A percentile compares a stretch with the other conserved stretches of the same genome.
phyloP scores from a whole-genome alignment of 2,329 filamentous ascomycete species.

The Sphaerulina vaccinii region DNA sequence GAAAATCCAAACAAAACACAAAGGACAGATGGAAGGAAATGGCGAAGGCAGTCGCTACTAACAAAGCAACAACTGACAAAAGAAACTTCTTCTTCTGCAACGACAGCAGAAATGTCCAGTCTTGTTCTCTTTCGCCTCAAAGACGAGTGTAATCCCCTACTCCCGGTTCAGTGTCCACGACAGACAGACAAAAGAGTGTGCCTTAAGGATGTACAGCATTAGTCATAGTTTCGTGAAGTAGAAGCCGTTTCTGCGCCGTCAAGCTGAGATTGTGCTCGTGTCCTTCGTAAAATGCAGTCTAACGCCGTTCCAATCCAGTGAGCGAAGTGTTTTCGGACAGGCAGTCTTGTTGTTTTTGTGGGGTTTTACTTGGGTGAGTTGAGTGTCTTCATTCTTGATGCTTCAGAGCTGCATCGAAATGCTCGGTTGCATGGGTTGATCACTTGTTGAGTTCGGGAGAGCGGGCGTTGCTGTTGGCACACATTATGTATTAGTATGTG shows the following conservation, averaged over 20 bases:
- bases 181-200: conserved; percentile 1
- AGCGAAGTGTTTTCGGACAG: conserved; percentile 27
- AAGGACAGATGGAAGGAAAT: conserved; percentile 18
- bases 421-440: conserved; percentile 9
- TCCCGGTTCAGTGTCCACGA: background rate
- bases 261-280: conserved; percentile 25
- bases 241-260: conserved; percentile 24
- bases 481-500: conserved; percentile 3
- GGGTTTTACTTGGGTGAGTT: conserved; percentile 22
- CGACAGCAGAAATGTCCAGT: conserved; percentile 14
- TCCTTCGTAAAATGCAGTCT: conserved; percentile 11
- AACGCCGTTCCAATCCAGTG: conserved; percentile 20
- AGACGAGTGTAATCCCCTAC: conserved; percentile 11
- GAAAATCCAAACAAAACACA: conserved; percentile 10
- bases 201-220: conserved; percentile 15
- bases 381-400: conserved; percentile 24
- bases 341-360: conserved; percentile 20
- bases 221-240: conserved; percentile 13
- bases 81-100: conserved; percentile 8
- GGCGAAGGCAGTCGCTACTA: conserved; percentile 33
- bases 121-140: conserved; percentile 11
- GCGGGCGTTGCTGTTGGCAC: conserved; percentile 25
- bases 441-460: conserved; percentile 30
- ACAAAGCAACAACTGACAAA: conserved; percentile 17
- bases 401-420: conserved; percentile 31